phyloP scores from a whole-genome alignment of 257 asterid genomes.

The Penstemon eatonii region DNA sequence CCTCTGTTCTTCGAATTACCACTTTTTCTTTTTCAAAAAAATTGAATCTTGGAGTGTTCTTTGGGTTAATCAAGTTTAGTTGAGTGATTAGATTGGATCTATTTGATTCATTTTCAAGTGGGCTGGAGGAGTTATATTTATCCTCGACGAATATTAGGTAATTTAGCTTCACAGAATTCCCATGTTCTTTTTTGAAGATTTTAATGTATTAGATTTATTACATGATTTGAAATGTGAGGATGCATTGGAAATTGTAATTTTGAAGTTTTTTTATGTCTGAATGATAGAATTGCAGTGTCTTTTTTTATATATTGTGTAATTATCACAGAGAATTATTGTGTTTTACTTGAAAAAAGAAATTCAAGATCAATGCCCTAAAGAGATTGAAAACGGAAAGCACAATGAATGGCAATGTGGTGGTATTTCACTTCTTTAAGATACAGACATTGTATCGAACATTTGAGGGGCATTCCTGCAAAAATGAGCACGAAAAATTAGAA shows the following conservation, averaged over 20 bases:
- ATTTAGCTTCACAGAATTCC: slow-evolving; percentile 17
- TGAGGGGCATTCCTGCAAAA: slow-evolving; percentile 1
- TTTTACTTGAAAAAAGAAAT: slow-evolving; percentile 12
- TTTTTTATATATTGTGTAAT: slow-evolving; percentile 32
- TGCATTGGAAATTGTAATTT: slow-evolving; percentile 33
- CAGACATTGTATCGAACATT: slow-evolving; percentile 20
- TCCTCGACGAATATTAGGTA: slow-evolving; percentile 19
- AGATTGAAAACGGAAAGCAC: slow-evolving; percentile 22
- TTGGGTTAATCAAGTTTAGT: slow-evolving; percentile 34
- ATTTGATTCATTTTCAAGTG: slow-evolving; percentile 30
- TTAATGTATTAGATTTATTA: background rate
- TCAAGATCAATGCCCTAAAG: slow-evolving; percentile 31
- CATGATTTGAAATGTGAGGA: background rate
- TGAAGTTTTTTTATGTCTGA: slow-evolving; percentile 28
- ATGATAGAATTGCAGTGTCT: slow-evolving; percentile 24
- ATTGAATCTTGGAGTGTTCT: slow-evolving; percentile 28
- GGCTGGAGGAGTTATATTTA: slow-evolving; percentile 26
- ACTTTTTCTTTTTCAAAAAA: slow-evolving; percentile 20
- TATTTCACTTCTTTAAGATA: background rate
- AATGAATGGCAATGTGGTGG: slow-evolving; percentile 8
- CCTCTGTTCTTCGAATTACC: slow-evolving; percentile 31
- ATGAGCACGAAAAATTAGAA: background rate
- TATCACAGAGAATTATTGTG: slow-evolving; percentile 7
- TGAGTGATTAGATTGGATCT: slow-evolving; percentile 51
- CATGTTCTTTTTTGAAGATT: slow-evolving; percentile 8